Evolutionary conservation across 164 flowering plant genomes (phyloP).

Genomic region (Vitis rotundifolia): DNA sequence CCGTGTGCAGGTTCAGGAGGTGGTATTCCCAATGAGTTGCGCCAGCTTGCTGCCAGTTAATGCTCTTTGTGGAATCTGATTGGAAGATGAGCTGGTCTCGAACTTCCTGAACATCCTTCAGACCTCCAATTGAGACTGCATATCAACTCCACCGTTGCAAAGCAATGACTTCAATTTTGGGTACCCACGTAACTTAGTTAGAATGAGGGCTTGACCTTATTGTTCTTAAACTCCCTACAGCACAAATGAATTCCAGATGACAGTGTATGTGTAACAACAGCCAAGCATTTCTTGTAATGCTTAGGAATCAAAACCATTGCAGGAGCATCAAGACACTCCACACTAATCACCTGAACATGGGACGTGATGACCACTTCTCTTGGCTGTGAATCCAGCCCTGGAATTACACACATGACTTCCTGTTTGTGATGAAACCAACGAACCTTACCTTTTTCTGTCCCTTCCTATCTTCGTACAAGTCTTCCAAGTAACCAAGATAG

Average conservation of each 20-base stretch:
- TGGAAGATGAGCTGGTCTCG: too few relatives aligned
- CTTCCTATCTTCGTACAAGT: slow-evolving; percentile 81
- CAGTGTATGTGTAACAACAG: slow-evolving; percentile 30
- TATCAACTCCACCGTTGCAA: too few relatives aligned
- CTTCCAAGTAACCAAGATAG: slow-evolving; percentile 78
- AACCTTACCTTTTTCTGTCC: slow-evolving; percentile 77
- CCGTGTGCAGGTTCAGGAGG: slow-evolving; percentile 70
- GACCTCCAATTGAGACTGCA: too few relatives aligned
- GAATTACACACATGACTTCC: slow-evolving; percentile 51
- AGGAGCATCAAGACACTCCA: slow-evolving; percentile 75
- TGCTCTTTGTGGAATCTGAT: too few relatives aligned
- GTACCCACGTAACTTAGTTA: too few relatives aligned
- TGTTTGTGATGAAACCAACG: slow-evolving; percentile 77
- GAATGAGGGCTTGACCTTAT: slow-evolving; percentile 42
- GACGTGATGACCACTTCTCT: slow-evolving; percentile 79
- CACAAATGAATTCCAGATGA: slow-evolving; percentile 49
- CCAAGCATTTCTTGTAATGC: slow-evolving; percentile 63
- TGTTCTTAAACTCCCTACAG: slow-evolving; percentile 55
- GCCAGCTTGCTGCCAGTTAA: slow-evolving; percentile 54
- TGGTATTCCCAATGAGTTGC: slow-evolving; percentile 93
- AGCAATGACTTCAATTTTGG: too few relatives aligned
- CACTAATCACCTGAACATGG: slow-evolving; percentile 76
- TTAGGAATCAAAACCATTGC: slow-evolving; percentile 71
- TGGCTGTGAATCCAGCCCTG: slow-evolving; percentile 50
- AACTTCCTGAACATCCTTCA: too few relatives aligned